phyloP scores from a whole-genome alignment of 805 yeast species.

The Wickerhamiella lipophila region DNA sequence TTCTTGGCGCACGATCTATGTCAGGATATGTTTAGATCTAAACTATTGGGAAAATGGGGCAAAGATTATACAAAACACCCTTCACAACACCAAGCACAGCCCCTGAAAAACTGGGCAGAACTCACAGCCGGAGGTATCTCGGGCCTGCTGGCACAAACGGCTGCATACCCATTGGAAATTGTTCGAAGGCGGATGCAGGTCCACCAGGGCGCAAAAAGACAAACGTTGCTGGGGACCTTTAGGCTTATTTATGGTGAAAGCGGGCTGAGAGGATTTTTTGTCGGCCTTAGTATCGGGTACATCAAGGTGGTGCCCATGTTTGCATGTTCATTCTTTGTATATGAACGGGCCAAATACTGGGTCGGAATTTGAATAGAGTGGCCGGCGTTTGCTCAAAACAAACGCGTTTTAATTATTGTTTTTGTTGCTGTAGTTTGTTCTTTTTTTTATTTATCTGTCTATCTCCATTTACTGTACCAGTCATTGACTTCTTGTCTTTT shows the following conservation, averaged over 20 bases:
- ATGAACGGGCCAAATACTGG: constrained; percentile 66
- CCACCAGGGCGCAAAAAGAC: constrained; percentile 45
- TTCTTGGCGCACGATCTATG: constrained; percentile 85
- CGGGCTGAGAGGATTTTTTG: constrained; percentile 81
- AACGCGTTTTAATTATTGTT: no score
- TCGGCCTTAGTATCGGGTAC: constrained; percentile 91
- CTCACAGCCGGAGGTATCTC: constrained; percentile 90
- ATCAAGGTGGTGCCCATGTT: constrained; percentile 94
- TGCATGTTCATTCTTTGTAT: constrained; percentile 89
- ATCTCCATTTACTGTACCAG: constrained; percentile 39
- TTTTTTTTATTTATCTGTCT: background rate
- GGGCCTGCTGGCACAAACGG: constrained; percentile 89
- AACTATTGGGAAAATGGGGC: constrained; percentile 37
- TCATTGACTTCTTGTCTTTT: constrained; percentile 62
- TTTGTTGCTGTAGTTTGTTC: background rate
- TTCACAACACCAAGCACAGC: constrained; percentile 36
- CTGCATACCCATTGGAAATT: constrained; percentile 94
- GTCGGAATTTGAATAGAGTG: constrained; percentile 43
- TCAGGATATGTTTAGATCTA: constrained; percentile 74
- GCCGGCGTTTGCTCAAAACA: no score
- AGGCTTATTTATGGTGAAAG: constrained; percentile 50
- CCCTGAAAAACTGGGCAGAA: constrained; percentile 84
- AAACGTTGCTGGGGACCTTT: constrained; percentile 28
- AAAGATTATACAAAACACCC: constrained; percentile 29
- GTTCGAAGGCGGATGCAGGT: constrained; percentile 93